phyloP scores from a whole-genome alignment of 2,329 filamentous ascomycete species.

The Paecilomyces dactylethromorphus region DNA sequence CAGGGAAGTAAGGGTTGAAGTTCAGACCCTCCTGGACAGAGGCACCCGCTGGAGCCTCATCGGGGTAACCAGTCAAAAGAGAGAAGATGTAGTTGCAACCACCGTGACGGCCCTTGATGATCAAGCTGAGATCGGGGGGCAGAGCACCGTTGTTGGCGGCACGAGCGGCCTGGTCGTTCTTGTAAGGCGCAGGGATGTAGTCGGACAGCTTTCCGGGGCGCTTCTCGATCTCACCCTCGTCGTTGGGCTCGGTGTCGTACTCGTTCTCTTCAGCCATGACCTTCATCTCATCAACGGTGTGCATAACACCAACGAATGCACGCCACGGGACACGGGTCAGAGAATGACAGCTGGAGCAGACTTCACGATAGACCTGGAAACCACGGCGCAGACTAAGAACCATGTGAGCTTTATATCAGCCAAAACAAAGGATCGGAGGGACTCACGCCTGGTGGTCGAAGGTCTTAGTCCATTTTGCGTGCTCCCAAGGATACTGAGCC shows the following conservation, averaged over 20 bases:
- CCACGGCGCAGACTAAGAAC: conserved; percentile 78
- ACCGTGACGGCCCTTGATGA: conserved; percentile 95
- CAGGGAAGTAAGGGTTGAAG: conserved; percentile 99
- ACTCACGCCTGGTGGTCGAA: conserved; percentile 95
- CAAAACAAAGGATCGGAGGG: conserved; percentile 5
- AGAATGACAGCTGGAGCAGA: conserved; percentile 97
- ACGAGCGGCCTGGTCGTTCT: conserved; percentile 97
- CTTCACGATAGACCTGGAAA: conserved; percentile 99
- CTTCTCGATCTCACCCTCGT: conserved; percentile 97
- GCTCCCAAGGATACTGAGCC: conserved; percentile 91
- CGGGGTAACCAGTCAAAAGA: conserved; percentile 93
- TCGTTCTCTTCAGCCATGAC: conserved; percentile 95
- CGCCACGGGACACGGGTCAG: conserved; percentile 92
- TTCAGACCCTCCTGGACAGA: conserved; percentile 83
- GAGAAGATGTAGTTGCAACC: conserved; percentile 98
- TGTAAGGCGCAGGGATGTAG: conserved; percentile 91
- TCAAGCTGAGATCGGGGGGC: conserved; percentile 93
- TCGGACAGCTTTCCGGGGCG: conserved; percentile 97
- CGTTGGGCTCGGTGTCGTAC: conserved; percentile 96
- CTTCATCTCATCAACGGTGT: conserved; percentile 98
- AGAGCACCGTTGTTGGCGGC: conserved; percentile 98
- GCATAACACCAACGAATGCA: conserved; percentile 76
- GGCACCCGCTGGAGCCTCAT: conserved; percentile 87
- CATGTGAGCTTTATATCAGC: conserved; percentile 6
- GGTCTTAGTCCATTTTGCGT: conserved; percentile 85